phyloP scores from a whole-genome alignment of 1,284 basidiomycete genomes.

The Sanghuangporus weigelae region DNA sequence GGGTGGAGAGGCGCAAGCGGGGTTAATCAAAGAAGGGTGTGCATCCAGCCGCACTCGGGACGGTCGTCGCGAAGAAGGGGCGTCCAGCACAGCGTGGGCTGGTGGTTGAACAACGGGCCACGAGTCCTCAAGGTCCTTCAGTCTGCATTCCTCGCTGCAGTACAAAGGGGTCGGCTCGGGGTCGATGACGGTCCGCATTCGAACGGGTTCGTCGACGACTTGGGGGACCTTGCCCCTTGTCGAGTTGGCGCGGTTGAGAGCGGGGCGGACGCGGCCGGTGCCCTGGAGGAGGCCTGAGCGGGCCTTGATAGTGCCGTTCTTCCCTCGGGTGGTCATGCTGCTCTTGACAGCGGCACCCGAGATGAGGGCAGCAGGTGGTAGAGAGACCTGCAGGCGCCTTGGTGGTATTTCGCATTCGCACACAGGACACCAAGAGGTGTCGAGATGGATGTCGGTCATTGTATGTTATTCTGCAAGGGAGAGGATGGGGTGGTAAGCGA shows the following conservation, averaged over 20 bases:
- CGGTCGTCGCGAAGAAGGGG: constrained; percentile 22
- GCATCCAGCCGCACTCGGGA: constrained; percentile 26
- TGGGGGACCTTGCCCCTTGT: constrained; percentile 10
- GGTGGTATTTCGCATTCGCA: constrained; percentile 68
- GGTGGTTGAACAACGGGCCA: constrained; percentile 34
- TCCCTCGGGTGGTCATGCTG: constrained; percentile 32
- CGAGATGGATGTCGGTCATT: constrained; percentile 41
- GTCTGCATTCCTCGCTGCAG: constrained; percentile 69
- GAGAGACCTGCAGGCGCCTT: constrained; percentile 51
- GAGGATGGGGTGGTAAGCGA: neutral
- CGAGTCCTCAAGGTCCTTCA: constrained; percentile 23
- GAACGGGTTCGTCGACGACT: constrained; percentile 30
- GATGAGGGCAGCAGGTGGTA: constrained; percentile 24
- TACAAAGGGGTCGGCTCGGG: constrained; percentile 70
- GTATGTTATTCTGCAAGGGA: constrained; percentile 22
- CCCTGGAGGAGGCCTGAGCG: constrained; percentile 51
- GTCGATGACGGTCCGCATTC: constrained; percentile 65
- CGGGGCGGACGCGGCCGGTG: constrained; percentile 41
- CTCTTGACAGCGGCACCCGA: constrained; percentile 21
- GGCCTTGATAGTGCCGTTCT: constrained; percentile 32
- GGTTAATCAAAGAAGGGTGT: constrained; percentile 16
- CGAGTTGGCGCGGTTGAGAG: constrained; percentile 14
- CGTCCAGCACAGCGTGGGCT: constrained; percentile 29
- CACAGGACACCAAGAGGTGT: constrained; percentile 68
- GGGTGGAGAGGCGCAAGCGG: constrained; percentile 36